A percentile compares a stretch with the other conserved stretches of the same genome.
phyloP scores from a whole-genome alignment of 345 rosid genomes.

The Sisymbrium altissimum region DNA sequence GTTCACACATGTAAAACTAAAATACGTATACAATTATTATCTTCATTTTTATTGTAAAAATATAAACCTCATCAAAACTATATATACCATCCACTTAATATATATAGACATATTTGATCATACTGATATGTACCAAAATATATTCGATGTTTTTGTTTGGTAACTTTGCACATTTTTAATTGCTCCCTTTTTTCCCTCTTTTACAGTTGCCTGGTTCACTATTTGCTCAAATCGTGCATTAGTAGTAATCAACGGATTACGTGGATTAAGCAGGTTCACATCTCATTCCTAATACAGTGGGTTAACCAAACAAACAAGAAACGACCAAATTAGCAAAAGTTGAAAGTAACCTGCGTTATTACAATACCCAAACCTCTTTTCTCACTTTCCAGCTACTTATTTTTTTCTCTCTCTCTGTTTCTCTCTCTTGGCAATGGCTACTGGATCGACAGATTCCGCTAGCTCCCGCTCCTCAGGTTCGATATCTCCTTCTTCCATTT shows the following conservation, averaged over 20 bases:
- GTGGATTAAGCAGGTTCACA: constrained; percentile 19
- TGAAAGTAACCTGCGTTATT: neutral
- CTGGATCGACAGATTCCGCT: constrained; percentile 18
- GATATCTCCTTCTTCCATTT: neutral
- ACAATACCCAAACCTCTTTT: neutral
- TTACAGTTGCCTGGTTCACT: neutral
- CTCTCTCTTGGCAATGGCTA: constrained; percentile 18
- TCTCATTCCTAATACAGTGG: constrained; percentile 1
- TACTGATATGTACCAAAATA: too few relatives aligned
- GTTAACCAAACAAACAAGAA: constrained; percentile 1
- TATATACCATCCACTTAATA: neutral
- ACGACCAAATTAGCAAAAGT: constrained; percentile 11
- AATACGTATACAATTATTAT: too few relatives aligned
- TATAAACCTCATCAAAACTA: too few relatives aligned
- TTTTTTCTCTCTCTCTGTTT: neutral
- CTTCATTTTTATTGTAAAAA: neutral
- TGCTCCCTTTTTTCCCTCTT: neutral
- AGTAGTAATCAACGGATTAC: neutral
- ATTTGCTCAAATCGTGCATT: neutral
- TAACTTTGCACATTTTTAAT: neutral
- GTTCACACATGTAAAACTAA: too few relatives aligned
- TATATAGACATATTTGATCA: neutral
- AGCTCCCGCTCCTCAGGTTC: constrained; percentile 31
- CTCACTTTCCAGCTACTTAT: constrained; percentile 3
- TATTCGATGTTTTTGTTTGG: neutral